phyloP scores from a whole-genome alignment of 2,329 filamentous ascomycete genomes.

The Paecilomyces sp. region DNA sequence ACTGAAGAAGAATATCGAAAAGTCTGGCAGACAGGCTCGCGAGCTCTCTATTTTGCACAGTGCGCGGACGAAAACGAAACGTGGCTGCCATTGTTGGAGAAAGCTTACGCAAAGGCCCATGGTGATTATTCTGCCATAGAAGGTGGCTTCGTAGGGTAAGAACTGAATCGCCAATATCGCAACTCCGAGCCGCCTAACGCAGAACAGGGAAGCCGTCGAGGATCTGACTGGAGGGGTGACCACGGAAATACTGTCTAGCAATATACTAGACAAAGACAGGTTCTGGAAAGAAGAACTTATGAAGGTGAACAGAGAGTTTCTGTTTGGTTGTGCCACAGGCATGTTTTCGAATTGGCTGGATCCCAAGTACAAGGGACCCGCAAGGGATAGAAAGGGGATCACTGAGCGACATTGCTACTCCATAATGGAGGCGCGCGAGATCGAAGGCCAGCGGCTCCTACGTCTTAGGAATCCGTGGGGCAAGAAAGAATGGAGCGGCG shows the following conservation, averaged over 20 bases:
- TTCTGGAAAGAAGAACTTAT: slow-evolving; percentile 80
- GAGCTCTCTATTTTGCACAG: slow-evolving; percentile 71
- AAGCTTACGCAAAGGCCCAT: slow-evolving; percentile 78
- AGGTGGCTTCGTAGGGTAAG: slow-evolving; percentile 61
- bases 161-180: neutral
- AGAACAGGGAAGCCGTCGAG: slow-evolving; percentile 47
- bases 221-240: slow-evolving; percentile 50
- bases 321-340: slow-evolving; percentile 41
- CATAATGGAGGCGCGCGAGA: slow-evolving; percentile 53
- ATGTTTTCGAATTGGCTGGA: slow-evolving; percentile 39
- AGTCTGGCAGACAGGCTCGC: slow-evolving; percentile 66
- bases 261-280: slow-evolving; percentile 58
- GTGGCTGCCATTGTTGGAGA: slow-evolving; percentile 71
- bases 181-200: neutral
- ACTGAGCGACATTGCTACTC: slow-evolving; percentile 49
- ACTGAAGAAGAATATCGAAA: slow-evolving; percentile 64
- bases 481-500: slow-evolving; percentile 69
- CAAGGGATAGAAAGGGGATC: slow-evolving; percentile 37
- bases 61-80: slow-evolving; percentile 72
- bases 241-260: slow-evolving; percentile 38
- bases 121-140: slow-evolving; percentile 71
- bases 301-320: slow-evolving; percentile 72
- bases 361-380: slow-evolving; percentile 23
- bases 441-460: slow-evolving; percentile 57
- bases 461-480: slow-evolving; percentile 75